Percentiles rank a stretch among this genome's conserved stretches.
These are phyloP conservation scores for Saturnispora mendoncae DNA, from an alignment of 805 yeast species.

Conservation along the genomic window DNA sequence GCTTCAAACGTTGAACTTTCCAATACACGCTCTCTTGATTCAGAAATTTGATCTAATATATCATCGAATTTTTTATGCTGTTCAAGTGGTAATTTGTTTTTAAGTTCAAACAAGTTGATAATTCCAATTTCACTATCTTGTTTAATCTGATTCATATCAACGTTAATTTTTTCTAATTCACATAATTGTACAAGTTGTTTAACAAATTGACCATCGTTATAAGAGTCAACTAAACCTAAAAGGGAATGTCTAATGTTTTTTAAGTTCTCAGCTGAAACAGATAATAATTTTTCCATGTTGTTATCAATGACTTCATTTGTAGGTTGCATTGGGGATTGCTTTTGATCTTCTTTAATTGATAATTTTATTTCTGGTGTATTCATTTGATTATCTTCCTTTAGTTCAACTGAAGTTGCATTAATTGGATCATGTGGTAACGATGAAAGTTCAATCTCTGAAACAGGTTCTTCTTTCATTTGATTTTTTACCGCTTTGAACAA, in stretches of 20 bases:
- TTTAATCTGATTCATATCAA: constrained; percentile 14
- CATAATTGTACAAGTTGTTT: constrained; percentile 17
- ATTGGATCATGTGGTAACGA: neutral
- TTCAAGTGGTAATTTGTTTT: constrained; percentile 40
- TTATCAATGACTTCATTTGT: constrained; percentile 35
- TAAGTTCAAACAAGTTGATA: constrained; percentile 61
- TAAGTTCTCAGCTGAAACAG: constrained; percentile 73
- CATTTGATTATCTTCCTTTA: neutral
- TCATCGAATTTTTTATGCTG: constrained; percentile 51
- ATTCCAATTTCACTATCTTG: constrained; percentile 12
- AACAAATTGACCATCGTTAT: constrained; percentile 21
- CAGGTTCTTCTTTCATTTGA: neutral
- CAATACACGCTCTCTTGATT: constrained; percentile 62
- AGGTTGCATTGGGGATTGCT: constrained; percentile 11
- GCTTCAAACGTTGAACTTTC: constrained; percentile 78
- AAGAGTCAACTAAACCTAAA: constrained; percentile 35
- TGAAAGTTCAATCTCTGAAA: neutral
- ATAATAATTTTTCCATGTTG: constrained; percentile 41
- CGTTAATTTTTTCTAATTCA: constrained; percentile 18
- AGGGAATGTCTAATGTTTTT: constrained; percentile 71
- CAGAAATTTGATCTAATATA: constrained; percentile 61
- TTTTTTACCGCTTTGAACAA: constrained; percentile 17
- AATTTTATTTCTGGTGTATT: neutral
- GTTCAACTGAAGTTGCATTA: neutral
- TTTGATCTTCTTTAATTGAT: constrained; percentile 2